These are phyloP conservation scores for Magnaporthiopsis poae DNA, from an alignment of 2,329 filamentous ascomycete species.

Conservation along the genomic window DNA sequence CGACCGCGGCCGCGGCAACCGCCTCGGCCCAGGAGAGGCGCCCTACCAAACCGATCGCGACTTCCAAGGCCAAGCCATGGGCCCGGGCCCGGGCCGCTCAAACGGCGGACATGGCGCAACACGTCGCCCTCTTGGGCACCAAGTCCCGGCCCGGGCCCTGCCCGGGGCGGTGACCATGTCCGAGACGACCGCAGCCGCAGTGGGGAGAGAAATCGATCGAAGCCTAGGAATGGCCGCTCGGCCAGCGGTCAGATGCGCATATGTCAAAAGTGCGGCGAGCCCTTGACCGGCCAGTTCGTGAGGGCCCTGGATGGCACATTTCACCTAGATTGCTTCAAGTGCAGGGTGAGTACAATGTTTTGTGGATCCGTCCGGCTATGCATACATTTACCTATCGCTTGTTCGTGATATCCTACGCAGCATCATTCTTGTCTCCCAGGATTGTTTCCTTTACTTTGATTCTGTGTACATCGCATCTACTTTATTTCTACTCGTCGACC, in stretches of 20 bases:
- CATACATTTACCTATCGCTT: not conserved
- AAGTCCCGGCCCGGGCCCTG: conserved; percentile 13
- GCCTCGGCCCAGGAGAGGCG: conserved; percentile 9
- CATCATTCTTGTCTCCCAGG: not conserved
- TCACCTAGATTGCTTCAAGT: conserved; percentile 96
- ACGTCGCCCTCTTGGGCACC: conserved; percentile 10
- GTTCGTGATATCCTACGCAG: not conserved
- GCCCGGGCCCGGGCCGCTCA: conserved; percentile 14
- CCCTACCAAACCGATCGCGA: conserved; percentile 20
- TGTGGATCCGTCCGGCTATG: not conserved
- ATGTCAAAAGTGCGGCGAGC: conserved; percentile 81
- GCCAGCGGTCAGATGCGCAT: conserved; percentile 52
- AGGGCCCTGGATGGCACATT: conserved; percentile 86
- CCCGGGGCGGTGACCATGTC: conserved; percentile 20
- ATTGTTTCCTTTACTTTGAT: not conserved
- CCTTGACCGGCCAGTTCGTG: conserved; percentile 89
- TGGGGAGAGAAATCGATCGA: conserved; percentile 48
- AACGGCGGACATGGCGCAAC: conserved; percentile 14
- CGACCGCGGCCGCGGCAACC: conserved; percentile 26
- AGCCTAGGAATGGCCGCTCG: conserved; percentile 42
- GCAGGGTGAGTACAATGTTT: conserved; percentile 56
- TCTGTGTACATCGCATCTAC: not conserved
- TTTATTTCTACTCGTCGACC: not conserved
- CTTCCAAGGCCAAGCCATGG: conserved; percentile 7
- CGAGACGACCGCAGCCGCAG: conserved; percentile 40